Base-by-base conservation (phyloP, 2,329 filamentous ascomycete species). In the Penicillium sp. region DNA sequence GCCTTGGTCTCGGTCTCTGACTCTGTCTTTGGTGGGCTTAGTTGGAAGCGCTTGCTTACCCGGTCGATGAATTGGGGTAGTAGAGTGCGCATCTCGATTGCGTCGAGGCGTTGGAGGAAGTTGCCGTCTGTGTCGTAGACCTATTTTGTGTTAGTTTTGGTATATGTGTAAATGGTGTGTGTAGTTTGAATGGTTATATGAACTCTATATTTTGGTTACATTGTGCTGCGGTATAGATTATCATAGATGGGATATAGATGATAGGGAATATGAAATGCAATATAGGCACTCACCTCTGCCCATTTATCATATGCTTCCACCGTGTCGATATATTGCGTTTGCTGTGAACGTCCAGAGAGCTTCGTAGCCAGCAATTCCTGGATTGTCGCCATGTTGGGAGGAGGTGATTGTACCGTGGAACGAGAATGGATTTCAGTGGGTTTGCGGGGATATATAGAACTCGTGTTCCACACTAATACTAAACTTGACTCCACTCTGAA, bases 111-210 rank as follows among this genome's bases (percentile, higher is more conserved):
- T 73, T 88, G 86, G 1, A 89, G 77, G 68, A 88, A 85, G 68
- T 88, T 89, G 33, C 82, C 83, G 61, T 89, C 85, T 33, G 78
- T 82, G 70, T 89, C 86, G 73, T 88, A 89, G 43, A 85, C 75
- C 58, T 77, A 4, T 53, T 38, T 40, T 27, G 7, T 13, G 29
- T 46, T 16, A 55, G 44, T 34, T 19, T 41, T 11, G 40, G 23
- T n/a, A n/a, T 43, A 16, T 25, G 3, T 23, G 5, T 2, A 5
- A 25, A 25, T 27, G 13, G 4, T 43, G 4, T 10, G 5, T n/a
- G 11, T 6, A 1, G 2, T n/a, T 27, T 10, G 1, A n/a, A 27
- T 7, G 1, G 23, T 25, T 11, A 27, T 27, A 10, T 25, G 21
- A n/a, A n/a, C 4, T 23, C 23, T 23, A 27, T 27, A 6, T 19